Evolutionary conservation across 2,329 filamentous ascomycete genomes (phyloP), one percentile per base, ranked within the genome.

Genomic region (Chrysoporthe cubensis): DNA sequence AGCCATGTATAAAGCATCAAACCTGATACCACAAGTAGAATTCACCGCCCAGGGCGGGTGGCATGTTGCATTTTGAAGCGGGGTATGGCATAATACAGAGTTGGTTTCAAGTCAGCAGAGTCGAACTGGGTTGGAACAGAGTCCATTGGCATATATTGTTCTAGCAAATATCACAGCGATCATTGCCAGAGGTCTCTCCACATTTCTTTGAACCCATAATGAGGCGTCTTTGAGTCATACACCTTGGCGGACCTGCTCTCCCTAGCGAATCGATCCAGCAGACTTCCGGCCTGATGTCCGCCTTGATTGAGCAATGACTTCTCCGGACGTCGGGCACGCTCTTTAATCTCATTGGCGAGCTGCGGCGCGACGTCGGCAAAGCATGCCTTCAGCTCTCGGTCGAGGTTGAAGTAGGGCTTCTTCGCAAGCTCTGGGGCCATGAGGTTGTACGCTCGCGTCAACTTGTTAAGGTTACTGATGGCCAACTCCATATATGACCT

Each of bases 371-470:
- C 90, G 69, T 97, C 94, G 0, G 93, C 91, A 75, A 90, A 98
- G 76, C 94, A 97, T 2, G 87, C 84, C 42, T 84, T 85, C 18
- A 98, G 84, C 79, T 99, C 96, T 61, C 95, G 88, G 57, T 94
- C 88, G 8, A 98, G 87, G 2, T 85, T 90, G 75, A 93, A 94
- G 78, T 98, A 98, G 0, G 95, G 93, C 78, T 97, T 97, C 80
- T 96, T 96, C 2, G 95, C 94, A 1, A 97, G 84, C 65, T 93
- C 90, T 0, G 96, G 96, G 0, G 96, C 95, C 89, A 97, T 95
- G 3, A 98, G 87, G 74, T 98, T 98, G 82, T 99, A 99, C 16
- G 92, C 92, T 37, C 96, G 88, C 8, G 93, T 91, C 61, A 96
- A 84, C 42, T 81, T 79, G 78, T 98, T 98, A 66, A 98, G 87